Evolutionary conservation across 495 filamentous ascomycete genomes (phyloP).

Genomic region (Penicillium subrubescens): DNA sequence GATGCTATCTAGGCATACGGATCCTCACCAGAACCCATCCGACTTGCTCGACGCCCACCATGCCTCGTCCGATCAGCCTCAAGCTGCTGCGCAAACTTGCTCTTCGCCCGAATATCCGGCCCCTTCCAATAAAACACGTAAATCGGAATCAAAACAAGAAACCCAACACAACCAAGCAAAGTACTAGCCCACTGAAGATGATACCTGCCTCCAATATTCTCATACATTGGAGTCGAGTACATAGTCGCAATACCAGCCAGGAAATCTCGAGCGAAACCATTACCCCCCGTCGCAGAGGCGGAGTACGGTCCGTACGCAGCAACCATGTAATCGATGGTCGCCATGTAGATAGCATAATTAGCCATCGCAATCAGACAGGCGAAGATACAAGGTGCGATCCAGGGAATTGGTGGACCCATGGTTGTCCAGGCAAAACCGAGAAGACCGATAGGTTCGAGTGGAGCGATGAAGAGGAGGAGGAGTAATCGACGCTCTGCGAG

Average conservation of each 20-base stretch:
- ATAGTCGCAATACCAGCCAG: slow-evolving; percentile 50
- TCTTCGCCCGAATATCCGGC: slow-evolving; percentile 44
- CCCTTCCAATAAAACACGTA: slow-evolving; percentile 55
- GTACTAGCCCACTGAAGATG: slow-evolving; percentile 42
- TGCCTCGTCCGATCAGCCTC: slow-evolving; percentile 25
- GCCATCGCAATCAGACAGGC: slow-evolving; percentile 63
- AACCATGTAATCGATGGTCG: slow-evolving; percentile 84
- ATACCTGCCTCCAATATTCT: no score
- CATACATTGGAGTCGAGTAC: slow-evolving; percentile 33
- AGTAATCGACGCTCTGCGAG: no score
- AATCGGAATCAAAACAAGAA: slow-evolving; percentile 47
- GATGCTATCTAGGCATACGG: slow-evolving; percentile 1
- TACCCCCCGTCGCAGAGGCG: slow-evolving; percentile 76
- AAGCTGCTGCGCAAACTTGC: slow-evolving; percentile 46
- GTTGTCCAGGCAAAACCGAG: no score
- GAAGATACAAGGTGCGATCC: slow-evolving; percentile 45
- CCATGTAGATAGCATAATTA: slow-evolving; percentile 76
- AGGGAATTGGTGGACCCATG: no score
- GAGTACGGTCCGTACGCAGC: slow-evolving; percentile 75
- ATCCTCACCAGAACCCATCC: neutral
- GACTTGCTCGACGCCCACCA: slow-evolving; percentile 9
- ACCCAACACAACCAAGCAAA: slow-evolving; percentile 45
- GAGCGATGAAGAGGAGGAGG: no score
- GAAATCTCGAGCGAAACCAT: slow-evolving; percentile 56
- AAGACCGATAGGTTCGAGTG: no score